Evolutionary conservation across 2,329 filamentous ascomycete genomes (phyloP).

Genomic region (Cladosporium sp.): DNA sequence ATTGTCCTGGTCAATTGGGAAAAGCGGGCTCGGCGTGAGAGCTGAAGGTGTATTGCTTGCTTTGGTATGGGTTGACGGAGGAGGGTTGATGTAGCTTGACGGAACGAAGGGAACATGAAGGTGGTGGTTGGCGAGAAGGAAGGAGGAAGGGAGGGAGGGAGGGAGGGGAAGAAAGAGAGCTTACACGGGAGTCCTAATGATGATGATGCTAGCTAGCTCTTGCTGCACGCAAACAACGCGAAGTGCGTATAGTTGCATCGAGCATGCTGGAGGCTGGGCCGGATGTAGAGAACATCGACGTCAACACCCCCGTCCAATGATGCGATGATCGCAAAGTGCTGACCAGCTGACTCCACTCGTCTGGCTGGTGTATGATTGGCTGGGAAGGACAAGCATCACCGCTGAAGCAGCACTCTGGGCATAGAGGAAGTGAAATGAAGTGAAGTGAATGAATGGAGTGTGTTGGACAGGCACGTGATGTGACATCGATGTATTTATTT

Average conservation of each 20-base stretch:
- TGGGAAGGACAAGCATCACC: too few species aligned
- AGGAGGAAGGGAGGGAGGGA: neutral
- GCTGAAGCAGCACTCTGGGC: too few species aligned
- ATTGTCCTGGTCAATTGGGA: slow-evolving; percentile 30
- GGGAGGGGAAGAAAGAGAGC: neutral
- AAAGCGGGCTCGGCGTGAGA: slow-evolving; percentile 14
- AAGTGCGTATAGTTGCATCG: too few species aligned
- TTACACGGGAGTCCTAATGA: too few species aligned
- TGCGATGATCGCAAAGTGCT: slow-evolving; percentile 4
- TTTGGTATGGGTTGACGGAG: slow-evolving; percentile 6
- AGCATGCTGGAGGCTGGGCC: too few species aligned
- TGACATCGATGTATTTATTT: too few species aligned
- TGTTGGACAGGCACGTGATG: too few species aligned
- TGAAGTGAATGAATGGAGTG: too few species aligned
- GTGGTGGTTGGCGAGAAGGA: slow-evolving; percentile 1
- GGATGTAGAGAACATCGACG: neutral
- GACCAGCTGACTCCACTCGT: slow-evolving; percentile 6
- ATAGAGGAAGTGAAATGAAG: too few species aligned
- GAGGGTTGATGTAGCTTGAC: slow-evolving; percentile 4
- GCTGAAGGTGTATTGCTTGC: neutral
- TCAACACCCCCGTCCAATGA: slow-evolving; percentile 2
- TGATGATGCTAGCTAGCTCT: too few species aligned
- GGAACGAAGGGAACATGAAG: slow-evolving; percentile 11
- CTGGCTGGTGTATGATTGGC: neutral
- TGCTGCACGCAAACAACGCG: too few species aligned